Base-by-base conservation (phyloP, 495 filamentous ascomycete species). In the Aeminium ludgeri region DNA sequence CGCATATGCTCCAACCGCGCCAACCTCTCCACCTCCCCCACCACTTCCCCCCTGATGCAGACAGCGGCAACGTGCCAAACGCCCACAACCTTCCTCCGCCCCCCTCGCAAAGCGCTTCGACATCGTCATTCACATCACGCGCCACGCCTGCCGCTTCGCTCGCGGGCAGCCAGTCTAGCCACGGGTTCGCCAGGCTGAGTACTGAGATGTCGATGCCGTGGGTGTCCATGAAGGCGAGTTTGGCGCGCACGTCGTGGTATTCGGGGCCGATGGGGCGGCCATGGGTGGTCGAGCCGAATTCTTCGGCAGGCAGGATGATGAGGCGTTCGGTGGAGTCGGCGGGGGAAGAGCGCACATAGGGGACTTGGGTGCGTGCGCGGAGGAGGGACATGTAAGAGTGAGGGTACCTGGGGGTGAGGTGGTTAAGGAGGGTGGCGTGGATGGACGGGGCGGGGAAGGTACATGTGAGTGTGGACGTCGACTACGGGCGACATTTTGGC, bases 381-480 rank as follows among this genome's bases (percentile, higher is more conserved):
- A 96, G 75, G 54, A 94, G 74, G 40, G 69, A 58, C 66, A 94
- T 74, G 60, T 86, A 96, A 7, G 72, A 37, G 38, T 40, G 20
- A 6, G 7, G 28, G 38, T 40, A 31, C 23, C 19, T 13, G 31
- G 12, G 31, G 11, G 36, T 2, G 1, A 27, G 20, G 4, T 25
- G 23, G 17, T 10, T 23, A n/a, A 6, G 11, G 20, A 13, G 23
- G 23, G 23, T 8, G 23, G 8, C 8, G 23, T 4, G 23, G 3
- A 25, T 4, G 23, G 23, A 25, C 8, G 8, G 23, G 23, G 8
- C 3, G 8, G 23, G 4, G 23, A 8, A 85, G 82, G 58, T 95
- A 94, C 64, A 95, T 75, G 66, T 96, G 87, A 10, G 86, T 94
- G 64, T 95, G 87, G 53, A 95, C 72, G 60, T 95, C 87, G 33